A percentile compares a stretch with the other conserved stretches of the same genome.
Evolutionary conservation across 2,329 filamentous ascomycete genomes (phyloP).

Genomic region (Trichoderma cornu-damae): DNA sequence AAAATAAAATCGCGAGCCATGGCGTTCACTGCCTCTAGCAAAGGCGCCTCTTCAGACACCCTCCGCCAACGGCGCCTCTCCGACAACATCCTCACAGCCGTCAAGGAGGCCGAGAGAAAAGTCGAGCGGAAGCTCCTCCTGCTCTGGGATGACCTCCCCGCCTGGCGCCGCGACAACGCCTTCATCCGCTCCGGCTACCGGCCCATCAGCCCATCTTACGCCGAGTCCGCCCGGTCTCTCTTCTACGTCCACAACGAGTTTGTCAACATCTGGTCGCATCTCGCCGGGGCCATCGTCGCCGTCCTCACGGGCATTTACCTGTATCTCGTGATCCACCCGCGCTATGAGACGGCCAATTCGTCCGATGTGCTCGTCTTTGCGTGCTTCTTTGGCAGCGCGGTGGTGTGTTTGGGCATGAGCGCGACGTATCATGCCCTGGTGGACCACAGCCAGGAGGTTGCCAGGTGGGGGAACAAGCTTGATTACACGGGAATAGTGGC

Average conservation of each 20-base stretch:
- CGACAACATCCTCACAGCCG: slow-evolving; percentile 26
- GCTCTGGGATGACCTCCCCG: slow-evolving; percentile 54
- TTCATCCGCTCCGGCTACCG: slow-evolving; percentile 54
- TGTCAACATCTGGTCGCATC: slow-evolving; percentile 60
- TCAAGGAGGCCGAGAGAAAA: slow-evolving; percentile 36
- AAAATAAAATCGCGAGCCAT: background rate
- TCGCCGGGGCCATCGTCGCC: slow-evolving; percentile 60
- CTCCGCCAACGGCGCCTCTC: slow-evolving; percentile 29
- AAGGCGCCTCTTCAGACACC: background rate
- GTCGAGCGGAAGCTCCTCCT: slow-evolving; percentile 41
- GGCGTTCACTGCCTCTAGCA: background rate
- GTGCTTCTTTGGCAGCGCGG: slow-evolving; percentile 74
- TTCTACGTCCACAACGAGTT: slow-evolving; percentile 56
- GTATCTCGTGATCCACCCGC: slow-evolving; percentile 53
- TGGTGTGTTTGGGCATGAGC: slow-evolving; percentile 71
- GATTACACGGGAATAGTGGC: slow-evolving; percentile 93
- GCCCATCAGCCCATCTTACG: slow-evolving; percentile 45
- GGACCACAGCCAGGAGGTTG: slow-evolving; percentile 76
- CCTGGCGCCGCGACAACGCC: slow-evolving; percentile 56
- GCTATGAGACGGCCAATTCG: slow-evolving; percentile 57
- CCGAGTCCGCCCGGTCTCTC: slow-evolving; percentile 42
- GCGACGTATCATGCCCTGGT: slow-evolving; percentile 78
- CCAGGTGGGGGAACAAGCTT: slow-evolving; percentile 81
- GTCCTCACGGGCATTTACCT: slow-evolving; percentile 48
- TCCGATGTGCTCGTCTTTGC: slow-evolving; percentile 67